Evolutionary conservation across 2,329 filamentous ascomycete genomes (phyloP).

Genomic region (Cadophora malorum): DNA sequence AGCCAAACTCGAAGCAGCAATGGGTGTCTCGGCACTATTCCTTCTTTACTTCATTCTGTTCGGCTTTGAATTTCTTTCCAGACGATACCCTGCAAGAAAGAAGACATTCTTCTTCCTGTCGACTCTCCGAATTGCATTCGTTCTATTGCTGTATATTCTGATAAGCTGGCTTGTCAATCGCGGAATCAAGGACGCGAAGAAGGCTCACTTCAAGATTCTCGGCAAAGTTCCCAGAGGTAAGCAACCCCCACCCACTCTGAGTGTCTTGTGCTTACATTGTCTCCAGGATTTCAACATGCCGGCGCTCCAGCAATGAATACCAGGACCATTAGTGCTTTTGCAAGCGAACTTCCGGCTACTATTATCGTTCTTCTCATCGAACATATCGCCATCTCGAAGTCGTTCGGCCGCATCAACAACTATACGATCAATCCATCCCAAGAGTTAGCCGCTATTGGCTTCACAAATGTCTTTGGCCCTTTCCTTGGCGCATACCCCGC

Average conservation of each 20-base stretch:
- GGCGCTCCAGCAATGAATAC: conserved; percentile 72
- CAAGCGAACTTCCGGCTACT: conserved; percentile 77
- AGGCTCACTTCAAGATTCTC: conserved; percentile 77
- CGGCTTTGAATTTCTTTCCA: conserved; percentile 68
- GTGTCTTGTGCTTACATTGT: not conserved
- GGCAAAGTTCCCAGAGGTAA: conserved; percentile 76
- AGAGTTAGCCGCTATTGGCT: conserved; percentile 91
- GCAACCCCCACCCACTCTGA: not conserved
- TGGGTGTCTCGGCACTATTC: conserved; percentile 82
- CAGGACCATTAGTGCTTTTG: conserved; percentile 71
- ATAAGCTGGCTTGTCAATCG: conserved; percentile 87
- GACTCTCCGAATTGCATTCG: conserved; percentile 87
- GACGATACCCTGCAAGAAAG: conserved; percentile 70
- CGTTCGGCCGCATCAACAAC: conserved; percentile 94
- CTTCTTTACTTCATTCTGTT: conserved; percentile 79
- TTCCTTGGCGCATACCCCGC: conserved; percentile 92
- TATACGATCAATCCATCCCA: conserved; percentile 96
- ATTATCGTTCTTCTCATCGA: conserved; percentile 95
- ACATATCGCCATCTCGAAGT: conserved; percentile 98
- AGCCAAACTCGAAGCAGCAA: conserved; percentile 76
- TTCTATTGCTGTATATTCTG: conserved; percentile 90
- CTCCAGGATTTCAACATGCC: conserved; percentile 70
- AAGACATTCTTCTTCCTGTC: conserved; percentile 87
- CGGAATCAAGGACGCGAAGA: conserved; percentile 56
- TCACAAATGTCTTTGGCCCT: conserved; percentile 87